Conservation (phyloP, 2,329 filamentous ascomycete genomes). For the Teratosphaeria destructans region DNA sequence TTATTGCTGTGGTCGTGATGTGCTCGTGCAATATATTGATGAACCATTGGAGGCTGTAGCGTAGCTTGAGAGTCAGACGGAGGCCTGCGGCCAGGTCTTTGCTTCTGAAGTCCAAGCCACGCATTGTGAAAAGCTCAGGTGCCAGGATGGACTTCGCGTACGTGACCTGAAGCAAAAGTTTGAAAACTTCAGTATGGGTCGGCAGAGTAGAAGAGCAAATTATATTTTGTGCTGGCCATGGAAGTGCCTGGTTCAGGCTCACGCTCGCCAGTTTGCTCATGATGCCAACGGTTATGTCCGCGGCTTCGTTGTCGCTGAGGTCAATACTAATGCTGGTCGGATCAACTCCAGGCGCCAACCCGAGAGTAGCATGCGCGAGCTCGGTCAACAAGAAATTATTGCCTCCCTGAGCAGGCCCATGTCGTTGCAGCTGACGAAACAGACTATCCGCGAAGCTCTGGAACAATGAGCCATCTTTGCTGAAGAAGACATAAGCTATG, state of each 20-base stretch:
- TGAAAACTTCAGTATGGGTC: conserved; percentile 63
- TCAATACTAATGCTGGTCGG: conserved; percentile 52
- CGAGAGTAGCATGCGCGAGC: conserved; percentile 62
- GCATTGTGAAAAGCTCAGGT: conserved; percentile 31
- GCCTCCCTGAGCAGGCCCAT: neutral
- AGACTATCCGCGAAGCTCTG: conserved; percentile 56
- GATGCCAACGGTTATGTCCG: conserved; percentile 43
- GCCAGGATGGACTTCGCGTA: conserved; percentile 60
- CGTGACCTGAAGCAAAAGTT: conserved; percentile 66
- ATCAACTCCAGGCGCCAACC: conserved; percentile 42
- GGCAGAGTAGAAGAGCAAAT: conserved; percentile 54
- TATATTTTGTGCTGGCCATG: conserved; percentile 59
- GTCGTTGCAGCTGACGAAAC: conserved; percentile 65
- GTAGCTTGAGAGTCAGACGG: conserved; percentile 38
- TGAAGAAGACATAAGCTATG: conserved; percentile 65
- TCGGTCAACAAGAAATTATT: conserved; percentile 75
- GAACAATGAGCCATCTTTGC: conserved; percentile 60
- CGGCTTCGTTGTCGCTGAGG: conserved; percentile 32
- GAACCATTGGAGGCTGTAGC: conserved; percentile 63
- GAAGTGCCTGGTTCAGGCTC: conserved; percentile 23
- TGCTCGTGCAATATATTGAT: conserved; percentile 65
- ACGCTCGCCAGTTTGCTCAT: conserved; percentile 8
- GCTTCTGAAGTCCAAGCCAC: neutral
- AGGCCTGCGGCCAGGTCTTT: conserved; percentile 21
- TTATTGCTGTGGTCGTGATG: conserved; percentile 58